Percentiles rank a stretch among this genome's conserved stretches.
These are phyloP conservation scores for Ceratocystis eucalypticola DNA, from an alignment of 2,329 filamentous ascomycete genomes.

Conservation along the genomic window DNA sequence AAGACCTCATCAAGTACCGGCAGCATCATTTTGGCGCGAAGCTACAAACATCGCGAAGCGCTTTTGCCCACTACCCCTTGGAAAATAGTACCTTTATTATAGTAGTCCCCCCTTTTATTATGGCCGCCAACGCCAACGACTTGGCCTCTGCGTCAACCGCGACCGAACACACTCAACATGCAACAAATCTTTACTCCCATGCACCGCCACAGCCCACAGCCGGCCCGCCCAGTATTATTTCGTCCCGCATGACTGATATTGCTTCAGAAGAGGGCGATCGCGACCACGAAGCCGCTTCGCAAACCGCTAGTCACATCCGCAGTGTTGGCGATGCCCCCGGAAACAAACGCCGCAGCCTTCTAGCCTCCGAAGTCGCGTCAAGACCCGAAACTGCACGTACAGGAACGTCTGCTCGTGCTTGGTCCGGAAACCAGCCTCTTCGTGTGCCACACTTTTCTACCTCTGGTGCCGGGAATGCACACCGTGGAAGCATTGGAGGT, in stretches of 20 bases:
- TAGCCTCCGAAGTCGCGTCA: conserved; percentile 33
- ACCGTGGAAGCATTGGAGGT: conserved; percentile 17
- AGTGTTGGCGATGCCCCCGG: conserved; percentile 23
- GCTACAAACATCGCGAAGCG: not conserved
- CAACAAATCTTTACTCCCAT: conserved; percentile 24
- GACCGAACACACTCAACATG: conserved; percentile 23
- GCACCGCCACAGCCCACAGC: conserved; percentile 31
- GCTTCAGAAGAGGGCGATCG: conserved; percentile 43
- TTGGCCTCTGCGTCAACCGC: conserved; percentile 29
- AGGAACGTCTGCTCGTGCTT: conserved; percentile 36
- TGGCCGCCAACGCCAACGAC: conserved; percentile 30
- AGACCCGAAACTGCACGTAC: conserved; percentile 43
- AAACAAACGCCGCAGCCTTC: conserved; percentile 29
- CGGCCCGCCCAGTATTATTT: conserved; percentile 52
- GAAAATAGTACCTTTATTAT: not conserved
- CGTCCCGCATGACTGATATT: conserved; percentile 57
- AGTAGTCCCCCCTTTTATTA: conserved; percentile 21
- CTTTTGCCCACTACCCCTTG: not conserved
- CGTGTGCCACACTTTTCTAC: conserved; percentile 39
- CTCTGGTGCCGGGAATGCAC: conserved; percentile 27
- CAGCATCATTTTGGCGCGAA: not conserved
- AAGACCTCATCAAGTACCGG: not conserved
- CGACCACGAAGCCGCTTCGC: conserved; percentile 23
- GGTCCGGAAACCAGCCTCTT: conserved; percentile 43
- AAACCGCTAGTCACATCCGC: conserved; percentile 11